Base-by-base conservation (phyloP, 768 basidiomycete species). In the Gymnopilus junonius region DNA sequence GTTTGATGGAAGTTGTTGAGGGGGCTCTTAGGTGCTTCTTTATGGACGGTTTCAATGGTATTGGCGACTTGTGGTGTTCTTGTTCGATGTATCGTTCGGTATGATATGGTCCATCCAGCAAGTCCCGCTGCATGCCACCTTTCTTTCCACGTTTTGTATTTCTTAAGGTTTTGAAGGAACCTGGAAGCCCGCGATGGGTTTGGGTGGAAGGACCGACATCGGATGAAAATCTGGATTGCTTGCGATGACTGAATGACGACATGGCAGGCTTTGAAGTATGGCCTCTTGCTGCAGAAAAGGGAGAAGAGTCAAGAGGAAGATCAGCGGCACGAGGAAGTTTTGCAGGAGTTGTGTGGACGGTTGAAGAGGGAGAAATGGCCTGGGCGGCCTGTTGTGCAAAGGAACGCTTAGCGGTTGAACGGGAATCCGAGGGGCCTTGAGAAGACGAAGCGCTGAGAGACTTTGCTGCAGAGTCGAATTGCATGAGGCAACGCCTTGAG, bases 401-500 rank as follows among this genome's bases (percentile, higher is more conserved):
- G 5, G 84, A 71, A 61, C 85, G 83, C 75, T 88, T 87, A 43
- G 79, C 67, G 61, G 67, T 63, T 37, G 67, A 66, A 48, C 57
- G 63, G 25, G 55, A 31, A n/a, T n/a, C n/a, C n/a, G n/a, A n/a
- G n/a, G n/a, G n/a, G n/a, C n/a, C n/a, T 45, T 63, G 59, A 54
- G 45, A 32, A 55, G 65, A 59, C 27, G 69, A 58, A 34, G 75
- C 71, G 61, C 74, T 67, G 45, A 75, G 35, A 46, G 66, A 32
- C 55, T 67, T 69, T 63, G 72, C 70, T 29, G 74, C 66, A 27
- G 78, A 74, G 75, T 85, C 81, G 69, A 84, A 70, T 80, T 84
- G 84, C 86, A 88, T 87, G 79, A 85, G 80, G 77, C 83, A 79
- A 74, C 77, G 81, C 81, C 84, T 80, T 60, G 79, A 74, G 67